Base-by-base conservation (phyloP, 2,329 filamentous ascomycete genomes). In the Claviceps quebecensis region DNA sequence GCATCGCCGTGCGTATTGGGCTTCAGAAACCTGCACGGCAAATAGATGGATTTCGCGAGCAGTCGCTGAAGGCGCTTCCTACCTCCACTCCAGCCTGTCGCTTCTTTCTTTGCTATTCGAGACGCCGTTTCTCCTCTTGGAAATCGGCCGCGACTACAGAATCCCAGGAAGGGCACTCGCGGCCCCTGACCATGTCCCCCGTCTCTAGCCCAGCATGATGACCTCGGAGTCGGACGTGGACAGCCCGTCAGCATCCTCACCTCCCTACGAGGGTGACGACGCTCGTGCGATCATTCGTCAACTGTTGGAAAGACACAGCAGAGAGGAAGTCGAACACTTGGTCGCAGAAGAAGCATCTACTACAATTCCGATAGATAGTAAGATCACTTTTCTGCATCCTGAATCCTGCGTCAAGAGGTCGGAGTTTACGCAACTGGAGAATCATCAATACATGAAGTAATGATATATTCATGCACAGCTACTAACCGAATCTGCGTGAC, bases 181-280 rank as follows among this genome's bases (percentile, higher is more conserved):
- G 8, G 6, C 9, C 16, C 19, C 37, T 39, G 22, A 49, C n/a
- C 51, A 57, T 57, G 55, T 56, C 55, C 47, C 44, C 44, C 19
- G 48, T 48, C 41, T 56, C 55, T 22, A 57, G 55, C 49, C 54
- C 55, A 52, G 50, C 39, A 54, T 53, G 36, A 56, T 54, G 54
- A 54, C 55, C 7, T 52, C 52, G 47, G 55, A 57, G 45, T 57
- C 55, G 40, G 55, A 56, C 13, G 19, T 51, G 19, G 53, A 53
- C 29, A 56, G 54, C 39, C 47, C 52, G 36, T 34, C 26, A n/a
- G 38, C 52, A 17, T 34, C 46, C 3, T 53, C 55, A 47, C 50
- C 55, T 22, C 46, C 36, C 17, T 4, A 51, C 2, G 49, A 52
- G 8, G 51, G 37, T 4, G 47, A 51, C 3, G 48, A 56, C 38